Evolutionary conservation across 768 basidiomycete species (phyloP), one percentile per base, ranked within the genome.

Genomic region (Hypsizygus marmoreus): DNA sequence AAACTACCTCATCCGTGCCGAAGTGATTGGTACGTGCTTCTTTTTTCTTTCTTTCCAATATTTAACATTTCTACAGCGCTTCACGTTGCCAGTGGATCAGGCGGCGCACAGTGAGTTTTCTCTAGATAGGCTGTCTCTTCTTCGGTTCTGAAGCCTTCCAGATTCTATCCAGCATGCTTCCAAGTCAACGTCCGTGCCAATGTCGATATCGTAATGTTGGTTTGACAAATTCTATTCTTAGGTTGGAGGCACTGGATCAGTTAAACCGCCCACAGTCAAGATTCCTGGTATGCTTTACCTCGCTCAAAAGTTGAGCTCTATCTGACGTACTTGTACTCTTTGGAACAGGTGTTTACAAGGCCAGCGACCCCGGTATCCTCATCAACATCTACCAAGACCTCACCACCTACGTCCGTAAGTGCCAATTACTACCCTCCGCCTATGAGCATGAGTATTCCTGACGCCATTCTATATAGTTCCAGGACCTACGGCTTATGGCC

Each of bases 311-410:
- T 34, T 24, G 17, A 32, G 13, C 4, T n/a, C n/a, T n/a, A n/a
- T n/a, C n/a, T n/a, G n/a, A n/a, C n/a, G n/a, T n/a, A n/a, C n/a
- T n/a, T n/a, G n/a, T n/a, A n/a, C n/a, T n/a, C n/a, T n/a, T n/a
- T n/a, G n/a, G n/a, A n/a, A 9, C 34, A 49, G 47, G 47, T 25
- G 73, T 72, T 3, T 76, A 76, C 62, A 53, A 41, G 30, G 64
- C 68, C 16, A 51, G 32, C 20, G 69, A 71, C 57, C 71, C 69
- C 14, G 60, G 55, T 33, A 75, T 78, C 56, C 60, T 74, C 40
- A 68, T 78, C 61, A 74, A 78, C 63, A 75, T 78, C 49, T 74
- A 80, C 64, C 54, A 61, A 30, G 47, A 54, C n/a, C 67, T 73
- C 37, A 62, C 54, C 29, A 66, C 70, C 33, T 78, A 77, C 56